Conservation (phyloP, 2,329 filamentous ascomycete genomes). For the Dothiorella sarmentorum region DNA sequence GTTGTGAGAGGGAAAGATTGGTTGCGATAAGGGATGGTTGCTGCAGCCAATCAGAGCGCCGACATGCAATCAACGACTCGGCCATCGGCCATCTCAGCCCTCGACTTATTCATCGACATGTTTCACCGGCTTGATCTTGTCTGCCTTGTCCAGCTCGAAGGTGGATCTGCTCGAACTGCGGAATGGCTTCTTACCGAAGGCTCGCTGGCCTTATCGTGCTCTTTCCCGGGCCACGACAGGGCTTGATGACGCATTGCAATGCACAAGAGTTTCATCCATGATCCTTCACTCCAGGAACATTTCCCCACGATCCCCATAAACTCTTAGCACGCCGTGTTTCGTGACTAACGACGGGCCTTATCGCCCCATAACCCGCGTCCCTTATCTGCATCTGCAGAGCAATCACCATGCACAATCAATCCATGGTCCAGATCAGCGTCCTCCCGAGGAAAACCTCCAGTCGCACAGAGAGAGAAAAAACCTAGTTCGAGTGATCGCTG, state of each 20-base stretch:
- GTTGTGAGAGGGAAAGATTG: conserved; percentile 7
- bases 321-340: background rate
- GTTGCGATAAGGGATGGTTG: background rate
- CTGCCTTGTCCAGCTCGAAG: background rate
- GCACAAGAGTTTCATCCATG: background rate
- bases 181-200: too few species aligned
- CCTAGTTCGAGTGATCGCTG: background rate
- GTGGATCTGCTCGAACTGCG: background rate
- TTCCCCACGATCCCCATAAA: background rate
- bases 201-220: too few species aligned
- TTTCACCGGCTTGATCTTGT: background rate
- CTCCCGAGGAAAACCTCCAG: background rate
- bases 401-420: background rate
- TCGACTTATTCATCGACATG: background rate
- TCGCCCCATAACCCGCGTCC: background rate
- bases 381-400: background rate
- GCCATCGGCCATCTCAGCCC: conserved; percentile 1
- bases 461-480: too few species aligned
- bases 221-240: too few species aligned
- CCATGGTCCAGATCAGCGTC: background rate
- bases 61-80: background rate
- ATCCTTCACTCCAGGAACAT: background rate
- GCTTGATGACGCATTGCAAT: too few species aligned
- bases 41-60: background rate
- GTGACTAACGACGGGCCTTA: conserved; percentile 10